Evolutionary conservation across 2,329 filamentous ascomycete genomes (phyloP), one percentile per base, ranked within the genome.

Genomic region (Colletotrichum sp.): DNA sequence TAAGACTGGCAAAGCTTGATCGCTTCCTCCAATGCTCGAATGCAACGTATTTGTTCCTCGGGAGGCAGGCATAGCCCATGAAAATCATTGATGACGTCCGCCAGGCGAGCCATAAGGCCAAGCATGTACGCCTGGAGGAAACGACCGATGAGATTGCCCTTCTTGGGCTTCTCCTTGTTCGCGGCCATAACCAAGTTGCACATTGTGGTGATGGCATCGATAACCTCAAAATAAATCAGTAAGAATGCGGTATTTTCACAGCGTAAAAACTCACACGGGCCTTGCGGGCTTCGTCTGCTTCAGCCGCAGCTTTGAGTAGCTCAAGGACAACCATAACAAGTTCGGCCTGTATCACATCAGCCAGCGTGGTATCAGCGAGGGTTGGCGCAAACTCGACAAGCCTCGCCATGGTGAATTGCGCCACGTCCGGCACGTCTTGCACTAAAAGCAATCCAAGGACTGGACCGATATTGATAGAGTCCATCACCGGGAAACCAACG

Each of bases 11-110:
- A 94, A 65, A 98, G 88, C 70, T 89, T 92, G 66, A 98, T 94
- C 91, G 99, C 95, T 82, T 98, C 95, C 79, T 95, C 94, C 82
- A 99, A 94, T 7, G 95, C 96, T 78, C 92, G 91, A 10, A 99
- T 92, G 79, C 93, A 96, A 75, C 94, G 91, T 72, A 91, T 92
- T 80, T 96, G 95, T 82, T 98, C 96, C 63, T 89, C 80, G 82
- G 90, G 80, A 85, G 88, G 78, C 85, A 90, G 90, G 74, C 90
- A 88, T 24, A 89, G 85, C 52, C 88, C 87, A 39, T 85, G 82
- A 15, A 89, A 88, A 81, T 95, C 94, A 80, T 96, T 97, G 75
- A 98, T 93, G 12, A 91, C 87, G 70, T 96, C 93, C 1, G 95
- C 95, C 78, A 99, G 92, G 44, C 93, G 91, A 8, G 95, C 93